Conservation (phyloP, 2,329 filamentous ascomycete genomes). For the Diaporthe longicolla region DNA sequence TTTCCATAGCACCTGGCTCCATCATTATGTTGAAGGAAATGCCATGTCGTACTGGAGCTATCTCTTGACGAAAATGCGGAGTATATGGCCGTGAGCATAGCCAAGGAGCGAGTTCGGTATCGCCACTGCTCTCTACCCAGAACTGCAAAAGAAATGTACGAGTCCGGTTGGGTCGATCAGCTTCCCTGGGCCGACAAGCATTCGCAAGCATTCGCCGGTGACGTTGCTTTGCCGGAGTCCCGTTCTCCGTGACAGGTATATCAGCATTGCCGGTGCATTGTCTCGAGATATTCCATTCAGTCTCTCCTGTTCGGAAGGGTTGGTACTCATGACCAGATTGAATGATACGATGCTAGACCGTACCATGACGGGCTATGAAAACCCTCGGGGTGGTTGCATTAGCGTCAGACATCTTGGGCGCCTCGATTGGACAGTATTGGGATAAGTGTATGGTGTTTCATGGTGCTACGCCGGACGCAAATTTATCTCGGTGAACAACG, state of each 20-base stretch:
- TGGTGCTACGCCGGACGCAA: too few relatives aligned
- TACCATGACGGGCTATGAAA: conserved; percentile 56
- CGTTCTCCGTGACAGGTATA: conserved; percentile 56
- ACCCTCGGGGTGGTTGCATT: conserved; percentile 55
- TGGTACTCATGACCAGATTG: neutral
- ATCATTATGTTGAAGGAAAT: conserved; percentile 59
- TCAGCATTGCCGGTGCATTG: conserved; percentile 62
- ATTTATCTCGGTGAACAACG: too few relatives aligned
- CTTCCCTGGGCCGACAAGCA: conserved; percentile 63
- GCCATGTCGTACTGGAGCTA: conserved; percentile 58
- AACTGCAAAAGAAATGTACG: conserved; percentile 63
- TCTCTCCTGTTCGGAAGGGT: conserved; percentile 46
- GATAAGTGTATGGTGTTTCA: too few relatives aligned
- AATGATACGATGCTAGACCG: conserved; percentile 25
- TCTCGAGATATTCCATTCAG: conserved; percentile 62
- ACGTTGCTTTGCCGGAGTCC: conserved; percentile 59
- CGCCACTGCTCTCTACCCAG: conserved; percentile 60
- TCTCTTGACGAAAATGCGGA: conserved; percentile 61
- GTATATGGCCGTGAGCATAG: conserved; percentile 62
- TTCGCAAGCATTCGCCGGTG: conserved; percentile 57
- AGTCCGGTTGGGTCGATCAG: conserved; percentile 66
- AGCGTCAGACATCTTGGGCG: conserved; percentile 52
- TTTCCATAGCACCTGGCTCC: conserved; percentile 57
- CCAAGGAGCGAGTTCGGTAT: conserved; percentile 65
- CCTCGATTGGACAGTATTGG: too few relatives aligned